Evolutionary conservation across 768 basidiomycete species (phyloP).

Genomic region (Leucosporidium creatinivorum): DNA sequence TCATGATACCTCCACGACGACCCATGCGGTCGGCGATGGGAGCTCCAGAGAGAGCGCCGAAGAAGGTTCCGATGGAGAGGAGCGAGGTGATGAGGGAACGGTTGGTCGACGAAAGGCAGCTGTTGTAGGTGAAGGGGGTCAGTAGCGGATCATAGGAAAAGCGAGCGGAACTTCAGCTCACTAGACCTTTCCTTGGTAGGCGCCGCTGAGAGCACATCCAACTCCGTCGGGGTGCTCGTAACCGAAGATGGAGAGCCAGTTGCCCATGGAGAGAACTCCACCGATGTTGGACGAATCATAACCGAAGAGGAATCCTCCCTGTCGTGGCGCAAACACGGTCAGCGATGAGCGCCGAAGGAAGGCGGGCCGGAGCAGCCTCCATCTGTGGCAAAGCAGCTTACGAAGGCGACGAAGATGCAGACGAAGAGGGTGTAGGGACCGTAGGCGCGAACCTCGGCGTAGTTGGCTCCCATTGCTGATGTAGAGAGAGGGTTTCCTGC

Average conservation of each 20-base stretch:
- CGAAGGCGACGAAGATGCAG: too few relatives aligned
- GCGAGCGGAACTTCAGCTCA: background rate
- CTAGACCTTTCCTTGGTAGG: background rate
- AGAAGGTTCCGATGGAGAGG: background rate
- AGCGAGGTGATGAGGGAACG: conserved; percentile 55
- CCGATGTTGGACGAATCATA: too few relatives aligned
- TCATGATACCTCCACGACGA: conserved; percentile 50
- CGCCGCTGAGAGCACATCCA: background rate
- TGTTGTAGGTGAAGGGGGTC: background rate
- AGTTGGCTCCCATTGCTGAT: too few relatives aligned
- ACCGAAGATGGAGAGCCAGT: background rate
- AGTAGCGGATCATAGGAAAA: background rate
- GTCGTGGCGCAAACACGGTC: too few relatives aligned
- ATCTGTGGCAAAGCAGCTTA: too few relatives aligned
- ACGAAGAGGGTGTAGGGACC: too few relatives aligned
- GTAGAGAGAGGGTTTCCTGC: too few relatives aligned
- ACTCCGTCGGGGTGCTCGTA: background rate
- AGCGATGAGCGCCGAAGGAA: too few relatives aligned
- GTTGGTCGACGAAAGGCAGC: conserved; percentile 9
- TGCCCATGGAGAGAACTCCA: too few relatives aligned
- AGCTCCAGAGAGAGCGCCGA: conserved; percentile 47
- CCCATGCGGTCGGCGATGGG: conserved; percentile 55
- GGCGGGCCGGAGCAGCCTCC: too few relatives aligned
- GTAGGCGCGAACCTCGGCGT: too few relatives aligned
- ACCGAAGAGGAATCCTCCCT: too few relatives aligned